Evolutionary conservation across 148 eudicot genomes (phyloP).

Genomic region (Nyssa sinensis): DNA sequence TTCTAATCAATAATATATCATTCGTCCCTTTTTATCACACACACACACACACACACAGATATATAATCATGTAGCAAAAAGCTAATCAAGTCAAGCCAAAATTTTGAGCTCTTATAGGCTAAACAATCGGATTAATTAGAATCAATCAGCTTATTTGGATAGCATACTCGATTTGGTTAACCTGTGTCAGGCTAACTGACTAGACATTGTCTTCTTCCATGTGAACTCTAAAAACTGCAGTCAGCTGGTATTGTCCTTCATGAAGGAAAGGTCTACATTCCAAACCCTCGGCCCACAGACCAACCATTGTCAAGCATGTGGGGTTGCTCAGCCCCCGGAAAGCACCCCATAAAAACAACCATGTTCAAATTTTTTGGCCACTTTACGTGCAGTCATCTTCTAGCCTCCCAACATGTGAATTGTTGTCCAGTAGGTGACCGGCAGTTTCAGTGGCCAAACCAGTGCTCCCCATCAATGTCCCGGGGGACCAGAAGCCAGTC

Average conservation of each 20-base stretch:
- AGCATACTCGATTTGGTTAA: too few relatives aligned
- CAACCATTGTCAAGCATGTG: background rate
- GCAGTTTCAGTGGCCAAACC: slow-evolving; percentile 5
- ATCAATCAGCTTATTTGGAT: too few relatives aligned
- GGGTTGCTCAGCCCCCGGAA: background rate
- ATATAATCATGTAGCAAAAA: too few relatives aligned
- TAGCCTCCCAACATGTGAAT: slow-evolving; percentile 10
- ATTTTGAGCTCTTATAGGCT: too few relatives aligned
- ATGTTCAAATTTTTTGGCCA: background rate
- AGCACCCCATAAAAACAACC: background rate
- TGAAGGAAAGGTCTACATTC: background rate
- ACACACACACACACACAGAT: too few relatives aligned
- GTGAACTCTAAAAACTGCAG: background rate
- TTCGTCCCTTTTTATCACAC: too few relatives aligned
- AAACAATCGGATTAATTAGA: too few relatives aligned
- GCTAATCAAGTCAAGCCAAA: too few relatives aligned
- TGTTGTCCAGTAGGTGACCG: slow-evolving; percentile 5
- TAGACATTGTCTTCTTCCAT: background rate
- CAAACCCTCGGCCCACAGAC: background rate
- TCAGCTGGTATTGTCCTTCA: background rate
- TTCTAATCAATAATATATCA: too few relatives aligned
- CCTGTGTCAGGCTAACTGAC: too few relatives aligned
- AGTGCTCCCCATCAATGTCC: background rate
- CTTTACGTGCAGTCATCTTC: background rate
- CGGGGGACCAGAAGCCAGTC: background rate